A percentile compares a stretch with the other conserved stretches of the same genome.
Conservation (phyloP, 768 basidiomycete genomes). For the Boletales sp. region DNA sequence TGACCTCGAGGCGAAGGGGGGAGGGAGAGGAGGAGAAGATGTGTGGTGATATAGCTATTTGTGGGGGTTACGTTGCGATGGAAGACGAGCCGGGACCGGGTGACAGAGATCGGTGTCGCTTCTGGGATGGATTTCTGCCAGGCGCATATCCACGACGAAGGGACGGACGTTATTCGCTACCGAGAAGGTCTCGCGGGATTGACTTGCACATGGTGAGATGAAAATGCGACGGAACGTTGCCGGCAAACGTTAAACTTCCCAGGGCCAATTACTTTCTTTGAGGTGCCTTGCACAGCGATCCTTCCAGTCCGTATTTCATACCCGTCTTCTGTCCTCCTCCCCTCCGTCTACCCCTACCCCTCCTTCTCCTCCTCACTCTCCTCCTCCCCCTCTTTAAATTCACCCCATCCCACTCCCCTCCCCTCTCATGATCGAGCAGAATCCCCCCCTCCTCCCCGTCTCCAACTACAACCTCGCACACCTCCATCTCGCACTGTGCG, state of each 20-base stretch:
- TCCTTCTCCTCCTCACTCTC: constrained; percentile 8
- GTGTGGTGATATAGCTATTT: constrained; percentile 23
- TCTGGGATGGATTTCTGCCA: constrained; percentile 15
- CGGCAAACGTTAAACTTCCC: constrained; percentile 35
- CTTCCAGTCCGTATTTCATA: constrained; percentile 21
- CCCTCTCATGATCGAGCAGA: constrained; percentile 55
- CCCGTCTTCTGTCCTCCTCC: too few species aligned
- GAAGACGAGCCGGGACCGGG: too few species aligned
- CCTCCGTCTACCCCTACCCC: too few species aligned
- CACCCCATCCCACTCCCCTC: not conserved
- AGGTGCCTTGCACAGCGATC: constrained; percentile 35
- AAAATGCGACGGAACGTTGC: constrained; percentile 26
- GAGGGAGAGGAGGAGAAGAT: too few species aligned
- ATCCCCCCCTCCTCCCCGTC: constrained; percentile 37
- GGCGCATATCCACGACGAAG: not conserved
- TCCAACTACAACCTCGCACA: constrained; percentile 62
- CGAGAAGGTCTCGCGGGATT: constrained; percentile 32
- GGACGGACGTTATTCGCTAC: constrained; percentile 35
- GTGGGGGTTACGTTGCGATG: constrained; percentile 12
- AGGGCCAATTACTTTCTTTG: constrained; percentile 27
- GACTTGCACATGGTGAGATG: constrained; percentile 27
- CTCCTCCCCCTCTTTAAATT: not conserved
- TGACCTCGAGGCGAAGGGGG: constrained; percentile 20
- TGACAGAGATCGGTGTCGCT: constrained; percentile 4
- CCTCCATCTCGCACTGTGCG: constrained; percentile 59